Evolutionary conservation across 345 rosid genomes (phyloP), one percentile per base, ranked within the genome.

Genomic region (Aquilaria malaccensis): DNA sequence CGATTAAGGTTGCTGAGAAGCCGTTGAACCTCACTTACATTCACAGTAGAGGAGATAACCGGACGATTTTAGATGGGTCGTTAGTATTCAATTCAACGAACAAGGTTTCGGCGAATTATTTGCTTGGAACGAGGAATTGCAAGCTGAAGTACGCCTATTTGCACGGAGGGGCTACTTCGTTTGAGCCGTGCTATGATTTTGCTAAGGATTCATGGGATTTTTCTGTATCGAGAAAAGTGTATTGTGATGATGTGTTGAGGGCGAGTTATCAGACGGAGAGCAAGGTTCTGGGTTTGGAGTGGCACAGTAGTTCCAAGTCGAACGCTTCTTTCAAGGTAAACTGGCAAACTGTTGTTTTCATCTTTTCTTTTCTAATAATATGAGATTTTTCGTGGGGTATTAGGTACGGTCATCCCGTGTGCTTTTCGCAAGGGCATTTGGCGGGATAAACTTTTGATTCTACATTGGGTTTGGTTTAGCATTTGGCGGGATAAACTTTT

Each of bases 161-260:
- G 22, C 99, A 87, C 52, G 62, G 70, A 67, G 87, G 83, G 59
- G 31, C 71, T 32, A 85, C 88, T 54, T 83, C 96, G 0, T 83
- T 93, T 1, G 97, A 89, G 81, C 96, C 88, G 3, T 76, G 79
- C 67, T 93, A 85, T 54, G 96, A 93, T 58, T 66, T 89, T 63
- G 95, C 83, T 0, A 84, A 83, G 72, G 78, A 89, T 55, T 67
- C 90, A 0, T 93, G 99, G 97, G 97, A 87, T 77, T 90, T 93
- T 62, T 76, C 87, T 0, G 80, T 85, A 59, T 84, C 86, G 1
- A 76, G 77, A 47, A 89, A 67, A 61, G 68, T 93, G 41, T 81
- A 76, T 53, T 82, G 68, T n/a, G 87, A 77, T 67, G 97, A 87
- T 52, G 66, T 76, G 57, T 33, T 89, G 32, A 88, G 67, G 88